These are phyloP conservation scores for Mortierella antarctica DNA, from an alignment of 192 early-diverging fungal genomes.

Conservation along the genomic window DNA sequence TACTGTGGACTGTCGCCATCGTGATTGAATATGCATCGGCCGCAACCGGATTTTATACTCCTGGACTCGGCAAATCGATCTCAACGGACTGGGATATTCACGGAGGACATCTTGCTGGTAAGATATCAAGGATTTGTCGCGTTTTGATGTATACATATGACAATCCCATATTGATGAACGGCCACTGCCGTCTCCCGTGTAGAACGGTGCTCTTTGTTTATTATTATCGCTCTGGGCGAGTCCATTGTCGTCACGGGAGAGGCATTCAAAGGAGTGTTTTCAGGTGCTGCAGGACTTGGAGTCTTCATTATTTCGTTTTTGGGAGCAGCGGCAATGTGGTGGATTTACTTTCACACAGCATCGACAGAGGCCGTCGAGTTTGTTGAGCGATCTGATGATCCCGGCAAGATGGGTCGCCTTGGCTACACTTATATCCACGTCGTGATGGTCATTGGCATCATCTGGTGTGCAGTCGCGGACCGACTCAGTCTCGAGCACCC, in stretches of 20 bases:
- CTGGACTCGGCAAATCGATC: constrained; percentile 15
- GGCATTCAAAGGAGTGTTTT: constrained; percentile 16
- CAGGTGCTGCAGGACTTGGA: constrained; percentile 21
- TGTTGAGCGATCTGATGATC: constrained; percentile 18
- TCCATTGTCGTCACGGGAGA: constrained; percentile 43
- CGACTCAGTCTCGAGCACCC: constrained; percentile 31
- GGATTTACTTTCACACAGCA: constrained; percentile 48
- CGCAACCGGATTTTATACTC: constrained; percentile 22
- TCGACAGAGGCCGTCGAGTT: constrained; percentile 26
- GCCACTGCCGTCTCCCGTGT: background rate
- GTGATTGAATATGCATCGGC: constrained; percentile 30
- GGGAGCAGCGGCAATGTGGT: constrained; percentile 40
- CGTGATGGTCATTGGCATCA: constrained; percentile 38
- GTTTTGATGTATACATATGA: background rate
- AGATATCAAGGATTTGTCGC: background rate
- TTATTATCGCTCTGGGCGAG: constrained; percentile 48
- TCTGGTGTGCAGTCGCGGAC: constrained; percentile 41
- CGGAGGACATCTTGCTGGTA: constrained; percentile 49
- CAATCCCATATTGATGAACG: background rate
- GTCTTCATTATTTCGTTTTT: constrained; percentile 42
- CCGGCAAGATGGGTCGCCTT: constrained; percentile 44
- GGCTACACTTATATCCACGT: constrained; percentile 42
- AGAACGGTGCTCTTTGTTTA: constrained; percentile 47
- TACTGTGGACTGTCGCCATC: constrained; percentile 36
- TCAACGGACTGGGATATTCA: constrained; percentile 40